phyloP scores from a whole-genome alignment of 371 early-diverging fungal genomes.

The Rhizopus arrhizus region DNA sequence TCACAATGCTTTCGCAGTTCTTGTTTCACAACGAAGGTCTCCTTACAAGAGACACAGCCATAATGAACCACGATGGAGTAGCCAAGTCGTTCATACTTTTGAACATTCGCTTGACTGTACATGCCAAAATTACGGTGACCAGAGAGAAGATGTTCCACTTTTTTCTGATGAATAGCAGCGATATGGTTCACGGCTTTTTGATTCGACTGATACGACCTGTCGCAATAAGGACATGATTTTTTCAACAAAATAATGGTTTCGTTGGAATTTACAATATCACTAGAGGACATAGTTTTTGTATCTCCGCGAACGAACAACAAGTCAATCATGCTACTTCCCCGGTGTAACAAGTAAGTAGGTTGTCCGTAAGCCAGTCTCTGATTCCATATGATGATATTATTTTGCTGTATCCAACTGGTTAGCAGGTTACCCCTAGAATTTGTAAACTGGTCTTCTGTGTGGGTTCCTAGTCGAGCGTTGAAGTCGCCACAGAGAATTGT shows the following conservation, averaged over 20 bases:
- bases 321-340: too few relatives aligned
- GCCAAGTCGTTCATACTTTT: slow-evolving; percentile 20
- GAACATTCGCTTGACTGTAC: slow-evolving; percentile 18
- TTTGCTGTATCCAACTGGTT: too few relatives aligned
- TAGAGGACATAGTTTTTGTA: slow-evolving; percentile 10
- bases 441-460: too few relatives aligned
- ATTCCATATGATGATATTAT: too few relatives aligned
- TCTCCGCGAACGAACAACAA: neutral
- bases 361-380: too few relatives aligned
- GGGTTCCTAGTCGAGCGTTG: too few relatives aligned
- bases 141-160: slow-evolving; percentile 10
- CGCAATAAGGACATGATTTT: slow-evolving; percentile 12
- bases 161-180: slow-evolving; percentile 11
- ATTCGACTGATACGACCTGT: slow-evolving; percentile 10
- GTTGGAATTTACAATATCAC: slow-evolving; percentile 9
- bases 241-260: slow-evolving; percentile 11
- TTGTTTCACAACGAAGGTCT: slow-evolving; percentile 15
- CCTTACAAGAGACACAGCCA: slow-evolving; percentile 20
- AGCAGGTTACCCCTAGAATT: too few relatives aligned
- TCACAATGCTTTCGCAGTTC: too few relatives aligned
- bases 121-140: slow-evolving; percentile 17
- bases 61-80: slow-evolving; percentile 17
- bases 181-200: slow-evolving; percentile 12
- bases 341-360: too few relatives aligned
- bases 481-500: too few relatives aligned